Evolutionary conservation across 306 rosid species (phyloP).

Genomic region (Ceratonia siliqua): DNA sequence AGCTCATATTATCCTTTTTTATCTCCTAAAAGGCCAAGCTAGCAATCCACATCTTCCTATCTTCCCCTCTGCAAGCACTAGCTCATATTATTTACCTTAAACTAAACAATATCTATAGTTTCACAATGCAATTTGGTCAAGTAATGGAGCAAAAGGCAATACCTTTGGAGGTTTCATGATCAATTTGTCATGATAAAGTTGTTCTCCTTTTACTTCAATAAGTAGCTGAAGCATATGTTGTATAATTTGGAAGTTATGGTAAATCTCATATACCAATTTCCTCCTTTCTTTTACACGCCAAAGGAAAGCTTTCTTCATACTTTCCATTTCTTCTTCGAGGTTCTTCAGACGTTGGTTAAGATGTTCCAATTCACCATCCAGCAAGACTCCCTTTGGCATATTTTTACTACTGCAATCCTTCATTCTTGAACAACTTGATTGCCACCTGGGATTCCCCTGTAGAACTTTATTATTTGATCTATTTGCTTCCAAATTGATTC

Average conservation of each 20-base stretch:
- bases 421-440: neutral
- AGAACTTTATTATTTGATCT: neutral
- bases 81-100: neutral
- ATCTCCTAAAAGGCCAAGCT: neutral
- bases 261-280: conserved; percentile 36
- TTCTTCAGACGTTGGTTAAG: conserved; percentile 36
- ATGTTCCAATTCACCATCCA: conserved; percentile 35
- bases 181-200: neutral
- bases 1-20: no score
- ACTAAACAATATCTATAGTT: neutral
- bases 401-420: neutral
- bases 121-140: neutral
- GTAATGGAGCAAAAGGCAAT: neutral
- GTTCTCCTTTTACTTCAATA: conserved; percentile 22
- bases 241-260: conserved; percentile 37
- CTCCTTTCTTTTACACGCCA: conserved; percentile 42
- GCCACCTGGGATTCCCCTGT: neutral
- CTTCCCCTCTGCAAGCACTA: no score
- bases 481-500: neutral
- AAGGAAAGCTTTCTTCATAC: conserved; percentile 40
- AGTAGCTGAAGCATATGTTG: conserved; percentile 11
- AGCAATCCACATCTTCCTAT: neutral
- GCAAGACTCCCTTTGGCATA: conserved; percentile 27
- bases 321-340: conserved; percentile 56
- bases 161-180: conserved; percentile 26